Evolutionary conservation across 495 filamentous ascomycete species (phyloP).

Genomic region (Cenococcum geophilum): DNA sequence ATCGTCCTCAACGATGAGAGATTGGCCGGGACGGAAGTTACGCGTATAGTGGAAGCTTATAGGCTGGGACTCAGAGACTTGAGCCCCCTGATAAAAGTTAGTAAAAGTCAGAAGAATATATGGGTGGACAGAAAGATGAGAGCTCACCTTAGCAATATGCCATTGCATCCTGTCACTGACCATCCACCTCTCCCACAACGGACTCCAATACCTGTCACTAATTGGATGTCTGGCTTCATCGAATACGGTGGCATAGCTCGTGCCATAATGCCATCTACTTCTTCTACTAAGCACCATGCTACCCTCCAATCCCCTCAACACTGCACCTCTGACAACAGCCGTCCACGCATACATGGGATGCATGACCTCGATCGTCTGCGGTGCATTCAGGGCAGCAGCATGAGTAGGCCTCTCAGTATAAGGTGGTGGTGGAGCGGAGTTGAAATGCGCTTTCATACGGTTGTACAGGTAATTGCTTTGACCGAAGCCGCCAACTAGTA

Average conservation of each 20-base stretch:
- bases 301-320: conserved; percentile 61
- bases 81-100: conserved; percentile 48
- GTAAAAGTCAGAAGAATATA: neutral
- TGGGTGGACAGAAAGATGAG: neutral
- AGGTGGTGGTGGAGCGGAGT: conserved; percentile 55
- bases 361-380: conserved; percentile 47
- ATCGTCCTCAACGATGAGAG: conserved; percentile 63
- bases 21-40: conserved; percentile 64
- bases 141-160: conserved; percentile 64
- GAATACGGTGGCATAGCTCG: conserved; percentile 68
- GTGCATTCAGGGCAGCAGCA: conserved; percentile 37
- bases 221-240: conserved; percentile 63
- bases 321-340: conserved; percentile 64
- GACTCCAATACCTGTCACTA: conserved; percentile 65
- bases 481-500: conserved; percentile 72
- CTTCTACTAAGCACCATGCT: conserved; percentile 63
- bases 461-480: conserved; percentile 59
- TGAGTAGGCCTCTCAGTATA: conserved; percentile 62
- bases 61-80: conserved; percentile 59
- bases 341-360: conserved; percentile 71
- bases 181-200: conserved; percentile 76
- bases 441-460: conserved; percentile 57
- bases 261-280: conserved; percentile 70
- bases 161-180: conserved; percentile 73
- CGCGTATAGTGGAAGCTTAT: conserved; percentile 74